These are phyloP conservation scores for Neoascochyta sp. DNA, from an alignment of 2,329 filamentous ascomycete genomes.

Conservation along the genomic window DNA sequence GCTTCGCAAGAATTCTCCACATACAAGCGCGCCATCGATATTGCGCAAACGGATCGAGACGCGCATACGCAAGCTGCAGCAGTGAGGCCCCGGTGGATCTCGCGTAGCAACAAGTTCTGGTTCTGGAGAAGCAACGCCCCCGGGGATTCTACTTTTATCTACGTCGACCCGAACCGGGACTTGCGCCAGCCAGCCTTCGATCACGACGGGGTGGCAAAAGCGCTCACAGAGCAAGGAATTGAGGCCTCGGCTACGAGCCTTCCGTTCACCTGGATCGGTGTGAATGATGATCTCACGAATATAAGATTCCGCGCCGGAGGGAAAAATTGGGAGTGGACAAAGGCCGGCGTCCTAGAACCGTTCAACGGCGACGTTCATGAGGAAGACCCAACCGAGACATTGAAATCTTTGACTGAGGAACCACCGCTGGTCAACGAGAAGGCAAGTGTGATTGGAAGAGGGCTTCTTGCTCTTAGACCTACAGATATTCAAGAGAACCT, in stretches of 20 bases:
- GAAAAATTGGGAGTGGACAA: conserved; percentile 13
- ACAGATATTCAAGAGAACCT: conserved; percentile 3
- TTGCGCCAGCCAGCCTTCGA: conserved; percentile 12
- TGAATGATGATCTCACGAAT: conserved; percentile 2
- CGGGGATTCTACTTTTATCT: conserved; percentile 7
- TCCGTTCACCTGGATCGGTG: conserved; percentile 14
- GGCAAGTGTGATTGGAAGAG: conserved; percentile 9
- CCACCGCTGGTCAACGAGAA: conserved; percentile 2
- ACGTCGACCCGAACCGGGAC: conserved; percentile 9
- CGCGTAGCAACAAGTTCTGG: conserved; percentile 10
- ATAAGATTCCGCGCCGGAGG: conserved; percentile 14
- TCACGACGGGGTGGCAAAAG: conserved; percentile 11
- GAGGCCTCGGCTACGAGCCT: conserved; percentile 10
- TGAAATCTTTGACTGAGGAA: conserved; percentile 6
- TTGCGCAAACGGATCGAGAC: conserved; percentile 4
- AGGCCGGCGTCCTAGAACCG: conserved; percentile 5
- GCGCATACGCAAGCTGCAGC: conserved; percentile 2
- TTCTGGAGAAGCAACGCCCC: conserved; percentile 4
- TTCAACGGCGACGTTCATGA: conserved; percentile 7
- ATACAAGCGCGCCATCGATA: conserved; percentile 1
- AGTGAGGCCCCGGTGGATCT: conserved; percentile 9
- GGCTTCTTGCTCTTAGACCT: conserved; percentile 3
- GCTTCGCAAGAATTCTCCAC: conserved; percentile 4
- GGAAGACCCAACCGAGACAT: not conserved
- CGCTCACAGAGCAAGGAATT: conserved; percentile 7